Base-by-base conservation (phyloP, 345 rosid genomes). In the Bruguiera parviflora region DNA sequence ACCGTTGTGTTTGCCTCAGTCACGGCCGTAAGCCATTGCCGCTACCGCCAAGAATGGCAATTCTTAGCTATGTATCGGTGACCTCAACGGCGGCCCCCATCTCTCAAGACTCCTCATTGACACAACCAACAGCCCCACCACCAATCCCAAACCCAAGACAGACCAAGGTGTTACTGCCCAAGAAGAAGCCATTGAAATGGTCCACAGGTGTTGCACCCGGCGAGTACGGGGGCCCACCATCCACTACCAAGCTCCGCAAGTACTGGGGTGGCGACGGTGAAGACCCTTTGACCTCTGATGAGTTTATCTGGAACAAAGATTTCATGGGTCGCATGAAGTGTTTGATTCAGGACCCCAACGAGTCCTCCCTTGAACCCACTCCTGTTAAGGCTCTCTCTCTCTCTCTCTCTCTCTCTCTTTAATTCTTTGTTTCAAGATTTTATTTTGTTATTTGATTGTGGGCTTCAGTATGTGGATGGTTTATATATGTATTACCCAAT, bases 151-250 rank as follows among this genome's bases (percentile, higher is more conserved):
- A 61, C 70, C 71, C 79, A 19, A 79, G 85, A 28, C 87, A 70
- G 67, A 87, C 95, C 78, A 94, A 94, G 79, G 68, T 89, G 64
- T 49, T 87, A n/a, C 78, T 94, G 21, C 97, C 98, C 19, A 88
- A 80, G 32, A 91, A 86, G 84, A 94, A 89, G 82, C 86, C 96
- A 1, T 46, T 78, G 80, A 94, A 88, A 82, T 91, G 96, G 98
- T 85, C 98, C 70, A 88, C 96, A 61, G 96, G 95, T 37, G 80
- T 84, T n/a, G 90, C 97, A 63, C 97, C 96, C 0, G 98, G 97
- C 19, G 98, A 91, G 4, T 91, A 91, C 71, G 98, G 92, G 28
- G 97, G 97, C 66, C 96, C 97, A 32, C 94, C 96, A 31, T 73
- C 91, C 43, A 78, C 90, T 65, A 58, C 96, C 1, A 86, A 86